Base-by-base conservation (phyloP, 2,329 filamentous ascomycete genomes). In the Boeremia lycopersici region DNA sequence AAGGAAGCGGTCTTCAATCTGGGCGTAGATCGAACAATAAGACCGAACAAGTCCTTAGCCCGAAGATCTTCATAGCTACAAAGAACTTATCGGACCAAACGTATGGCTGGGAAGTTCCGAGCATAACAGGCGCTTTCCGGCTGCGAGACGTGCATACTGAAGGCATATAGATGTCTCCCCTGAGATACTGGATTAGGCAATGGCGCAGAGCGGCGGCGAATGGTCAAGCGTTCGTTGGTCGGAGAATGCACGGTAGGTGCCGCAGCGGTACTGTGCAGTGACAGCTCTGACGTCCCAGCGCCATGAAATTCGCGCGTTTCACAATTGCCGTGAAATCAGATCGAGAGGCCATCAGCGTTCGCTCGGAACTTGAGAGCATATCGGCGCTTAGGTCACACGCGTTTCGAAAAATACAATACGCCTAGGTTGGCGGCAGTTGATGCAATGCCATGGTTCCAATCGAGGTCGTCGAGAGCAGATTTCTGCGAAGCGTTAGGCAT, bases 271-370 rank as follows among this genome's bases (percentile, higher is more conserved):
- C 31, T 31, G 28, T 48, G 48, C 44, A 51, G 43, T 62, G 59
- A 57, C 59, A 62, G 57, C 34, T 52, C 40, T 58, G 59, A 63
- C 41, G 51, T 60, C 53, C 47, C 48, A 56, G 59, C 47, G 36
- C 35, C 44, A 38, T 30, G 28, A 30, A 44, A 48, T 38, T 42
- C 12, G 48, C 48, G 25, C 39, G 48, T 51, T 56, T 43, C 48
- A 48, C 15, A 29, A 43, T n/a, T 25, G 33, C 38, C 26, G n/a
- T 38, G 30, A 36, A 46, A 35, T 41, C 41, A 30, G 28, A 36
- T 30, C 10, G 29, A 30, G 31, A 25, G 25, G 26, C 26, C 46
- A 34, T 23, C 17, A 41, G 8, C n/a, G 15, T 10, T 23, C 35
- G 19, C 19, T 6, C n/a, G 11, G 26, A n/a, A 8, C 23, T 6